Base-by-base conservation (phyloP, 1,284 basidiomycete genomes). In the Bjerkandera adusta region DNA sequence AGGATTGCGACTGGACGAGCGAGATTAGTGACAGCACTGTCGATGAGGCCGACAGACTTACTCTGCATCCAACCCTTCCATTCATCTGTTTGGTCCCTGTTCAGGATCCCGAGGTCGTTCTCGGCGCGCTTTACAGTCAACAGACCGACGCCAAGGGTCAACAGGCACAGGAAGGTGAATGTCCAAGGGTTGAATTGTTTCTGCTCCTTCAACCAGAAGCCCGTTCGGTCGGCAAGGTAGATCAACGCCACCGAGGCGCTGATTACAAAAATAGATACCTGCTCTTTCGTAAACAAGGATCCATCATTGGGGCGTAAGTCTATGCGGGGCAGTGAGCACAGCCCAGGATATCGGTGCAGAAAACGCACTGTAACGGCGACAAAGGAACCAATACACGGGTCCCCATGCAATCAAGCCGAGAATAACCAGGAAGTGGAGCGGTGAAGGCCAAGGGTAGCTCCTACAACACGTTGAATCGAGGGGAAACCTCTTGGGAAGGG, bases 51-150 rank as follows among this genome's bases (percentile, higher is more conserved):
- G 22, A 36, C n/a, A 2, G 1, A 70, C 84, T 49, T 61, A 91
- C 89, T 76, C 70, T 95, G 92, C 92, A 96, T 96, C 92, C 92
- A 95, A 1, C 92, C 92, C 65, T 95, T 95, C 90, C 90, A 93
- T 67, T 96, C 92, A 58, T 96, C 91, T 0, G 91, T 94, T 65
- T 95, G 90, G 43, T 93, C 89, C 43, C 92, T 76, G 59, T 92
- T 94, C 55, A 95, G 69, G 66, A 93, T 90, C 0, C 92, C 92
- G 39, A 88, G 68, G 61, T 95, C 91, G 57, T 88, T 90, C 55
- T 89, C 86, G 20, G 72, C 76, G 18, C 77, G 79, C 60, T 81
- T 83, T 49, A 89, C 67, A 0, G 85, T 89, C 6, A 65, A 67
- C 30, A 92, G 59, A 5, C 91, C 92, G 8, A 74, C 66, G 8